Evolutionary conservation across 1,139 yeast species (phyloP).

Genomic region (Debaryomycetaceae sp.): DNA sequence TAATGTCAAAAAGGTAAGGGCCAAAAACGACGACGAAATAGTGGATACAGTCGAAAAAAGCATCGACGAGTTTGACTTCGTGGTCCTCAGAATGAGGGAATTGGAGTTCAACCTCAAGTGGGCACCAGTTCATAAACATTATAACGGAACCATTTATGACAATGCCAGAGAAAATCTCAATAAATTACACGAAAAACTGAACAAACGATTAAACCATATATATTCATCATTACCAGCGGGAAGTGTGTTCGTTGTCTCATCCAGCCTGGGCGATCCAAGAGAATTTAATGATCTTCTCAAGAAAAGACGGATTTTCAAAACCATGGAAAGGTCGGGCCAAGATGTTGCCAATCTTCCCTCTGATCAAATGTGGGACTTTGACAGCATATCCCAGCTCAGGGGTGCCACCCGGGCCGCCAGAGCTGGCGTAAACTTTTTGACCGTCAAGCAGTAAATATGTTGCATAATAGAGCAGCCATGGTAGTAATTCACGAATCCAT

Average conservation of each 20-base stretch:
- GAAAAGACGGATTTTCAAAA: constrained; percentile 33
- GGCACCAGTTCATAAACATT: constrained; percentile 13
- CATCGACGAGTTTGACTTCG: constrained; percentile 38
- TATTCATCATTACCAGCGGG: constrained; percentile 54
- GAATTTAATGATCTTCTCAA: constrained; percentile 48
- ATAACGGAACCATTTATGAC: constrained; percentile 17
- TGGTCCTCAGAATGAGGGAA: constrained; percentile 57
- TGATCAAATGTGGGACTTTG: constrained; percentile 50
- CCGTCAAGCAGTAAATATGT: constrained; percentile 15
- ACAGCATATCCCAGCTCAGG: constrained; percentile 39
- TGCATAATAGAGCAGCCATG: background rate
- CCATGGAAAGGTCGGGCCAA: constrained; percentile 31
- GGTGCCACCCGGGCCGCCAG: constrained; percentile 48
- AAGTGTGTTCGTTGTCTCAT: constrained; percentile 57
- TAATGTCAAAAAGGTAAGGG: constrained; percentile 28
- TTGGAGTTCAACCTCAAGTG: constrained; percentile 44
- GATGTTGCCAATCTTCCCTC: constrained; percentile 39
- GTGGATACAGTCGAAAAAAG: constrained; percentile 37
- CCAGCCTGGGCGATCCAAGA: constrained; percentile 62
- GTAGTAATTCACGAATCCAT: constrained; percentile 1
- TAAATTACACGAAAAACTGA: constrained; percentile 29
- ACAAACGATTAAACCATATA: constrained; percentile 44
- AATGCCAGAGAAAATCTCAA: constrained; percentile 12
- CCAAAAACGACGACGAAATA: constrained; percentile 58
- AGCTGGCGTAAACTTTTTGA: constrained; percentile 52